Evolutionary conservation across 257 asterid species (phyloP).

Genomic region (Striga asiatica): DNA sequence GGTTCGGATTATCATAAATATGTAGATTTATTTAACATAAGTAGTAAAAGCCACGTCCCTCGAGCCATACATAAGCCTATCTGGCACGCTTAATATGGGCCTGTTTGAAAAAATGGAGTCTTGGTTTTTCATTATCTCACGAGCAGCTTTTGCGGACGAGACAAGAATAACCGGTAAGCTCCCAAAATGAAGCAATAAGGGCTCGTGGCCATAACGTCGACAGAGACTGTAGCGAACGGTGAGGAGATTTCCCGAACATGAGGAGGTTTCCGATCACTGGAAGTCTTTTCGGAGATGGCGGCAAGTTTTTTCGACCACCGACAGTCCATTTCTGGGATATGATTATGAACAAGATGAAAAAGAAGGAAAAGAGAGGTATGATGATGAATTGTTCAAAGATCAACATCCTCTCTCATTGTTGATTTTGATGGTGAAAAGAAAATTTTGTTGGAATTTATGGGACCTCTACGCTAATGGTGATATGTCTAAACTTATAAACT

Average conservation of each 20-base stretch:
- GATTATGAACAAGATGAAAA: background rate
- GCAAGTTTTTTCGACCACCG: background rate
- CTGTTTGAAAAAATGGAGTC: conserved; percentile 21
- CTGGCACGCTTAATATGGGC: conserved; percentile 13
- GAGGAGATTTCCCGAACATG: conserved; percentile 30
- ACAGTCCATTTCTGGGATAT: conserved; percentile 13
- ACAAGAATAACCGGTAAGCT: conserved; percentile 22
- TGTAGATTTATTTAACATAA: conserved; percentile 31
- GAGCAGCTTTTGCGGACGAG: conserved; percentile 24
- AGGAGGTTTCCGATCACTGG: conserved; percentile 28
- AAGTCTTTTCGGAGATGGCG: conserved; percentile 26
- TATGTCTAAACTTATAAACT: too few species aligned
- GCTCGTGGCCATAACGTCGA: conserved; percentile 27
- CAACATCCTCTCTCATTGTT: too few species aligned
- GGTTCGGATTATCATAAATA: too few species aligned
- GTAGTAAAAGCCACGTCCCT: conserved; percentile 25
- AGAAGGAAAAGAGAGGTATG: background rate
- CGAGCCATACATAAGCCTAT: conserved; percentile 14
- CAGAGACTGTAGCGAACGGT: conserved; percentile 25
- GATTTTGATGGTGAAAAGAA: too few species aligned
- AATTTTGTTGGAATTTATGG: too few species aligned
- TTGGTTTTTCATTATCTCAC: conserved; percentile 26
- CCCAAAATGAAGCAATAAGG: conserved; percentile 29
- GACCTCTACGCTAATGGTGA: too few species aligned
- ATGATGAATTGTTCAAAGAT: background rate